Base-by-base conservation (phyloP, 257 asterid species). In the Lithospermum erythrorhizon region DNA sequence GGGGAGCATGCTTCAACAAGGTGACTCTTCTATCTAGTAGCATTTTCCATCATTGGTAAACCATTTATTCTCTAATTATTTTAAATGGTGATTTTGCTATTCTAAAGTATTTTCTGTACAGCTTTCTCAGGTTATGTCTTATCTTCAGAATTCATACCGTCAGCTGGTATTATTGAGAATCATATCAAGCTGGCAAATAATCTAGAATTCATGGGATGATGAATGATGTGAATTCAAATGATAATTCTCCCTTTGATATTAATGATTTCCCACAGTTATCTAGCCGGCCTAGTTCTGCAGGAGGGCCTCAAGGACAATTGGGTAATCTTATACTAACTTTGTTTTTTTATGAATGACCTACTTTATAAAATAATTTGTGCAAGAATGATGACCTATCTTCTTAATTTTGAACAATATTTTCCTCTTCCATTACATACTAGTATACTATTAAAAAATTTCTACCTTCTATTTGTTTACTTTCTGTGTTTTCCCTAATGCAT, bases 111-210 rank as follows among this genome's bases (percentile, higher is more conserved):
- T 76, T 54, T 76, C 72, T 58, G 41, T 81, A 81, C 95, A 93
- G 99, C 94, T 81, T 79, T 97, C 96, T 13, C 98, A 91, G 83
- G 94, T 86, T 41, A 75, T 93, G 62, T 89, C 99, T 37, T 89
- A 89, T 89, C 68, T 89, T 53, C 82, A 95, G 49, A 84, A 69
- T 76, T 82, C 94, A 52, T 93, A 84, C 68, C 97, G 72, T 20
- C 83, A 63, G 77, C 77, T 58, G 97, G 95, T 62, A 54, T 82
- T 90, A 64, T 85, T 95, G 59, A 90, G 68, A 90, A 80, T 73
- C 97, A 87, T 66, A 80, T 77, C 98, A 88, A 70, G 73, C 87
- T 17, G n/a, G 65, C 85, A 68, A 88, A 88, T 74, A 91, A 67
- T 61, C 73, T 85, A 57, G 74, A 72, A 61, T 77, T 81, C 63